Conservation (phyloP, 257 asterid species). For the Solanum neorickii region DNA sequence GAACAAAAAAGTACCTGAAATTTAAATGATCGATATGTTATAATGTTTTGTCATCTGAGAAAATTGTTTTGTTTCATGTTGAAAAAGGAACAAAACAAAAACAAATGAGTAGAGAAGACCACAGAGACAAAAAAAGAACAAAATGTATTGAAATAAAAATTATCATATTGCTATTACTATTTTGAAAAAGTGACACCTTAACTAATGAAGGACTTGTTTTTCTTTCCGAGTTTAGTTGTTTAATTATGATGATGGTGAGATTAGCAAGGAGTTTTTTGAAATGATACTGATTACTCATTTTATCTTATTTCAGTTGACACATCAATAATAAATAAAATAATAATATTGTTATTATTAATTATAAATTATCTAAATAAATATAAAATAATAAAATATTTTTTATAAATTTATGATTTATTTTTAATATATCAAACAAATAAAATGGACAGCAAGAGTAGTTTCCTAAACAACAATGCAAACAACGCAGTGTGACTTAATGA, state of each 20-base stretch:
- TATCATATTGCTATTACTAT: not conserved
- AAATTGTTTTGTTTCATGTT: not conserved
- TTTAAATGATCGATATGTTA: not conserved
- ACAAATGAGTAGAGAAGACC: not conserved
- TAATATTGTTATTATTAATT: too few relatives aligned
- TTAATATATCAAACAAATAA: too few relatives aligned
- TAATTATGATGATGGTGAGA: not conserved
- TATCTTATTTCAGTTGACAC: not conserved
- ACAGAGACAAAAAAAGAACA: not conserved
- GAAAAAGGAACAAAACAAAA: not conserved
- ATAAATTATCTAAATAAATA: too few relatives aligned
- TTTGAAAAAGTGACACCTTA: not conserved
- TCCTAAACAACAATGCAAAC: not conserved
- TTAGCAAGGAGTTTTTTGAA: too few relatives aligned
- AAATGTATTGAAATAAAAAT: not conserved
- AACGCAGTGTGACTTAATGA: too few relatives aligned
- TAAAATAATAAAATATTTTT: too few relatives aligned
- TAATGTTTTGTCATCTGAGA: not conserved
- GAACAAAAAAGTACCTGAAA: not conserved
- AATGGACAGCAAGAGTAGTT: not conserved
- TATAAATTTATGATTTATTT: too few relatives aligned
- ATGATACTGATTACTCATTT: not conserved
- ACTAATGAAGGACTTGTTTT: not conserved
- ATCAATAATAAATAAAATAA: too few relatives aligned
- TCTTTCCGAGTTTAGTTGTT: too few relatives aligned